Percentiles rank a stretch among this genome's conserved stretches.
phyloP scores from a whole-genome alignment of 2,329 filamentous ascomycete species.

The Phoma herbarum region DNA sequence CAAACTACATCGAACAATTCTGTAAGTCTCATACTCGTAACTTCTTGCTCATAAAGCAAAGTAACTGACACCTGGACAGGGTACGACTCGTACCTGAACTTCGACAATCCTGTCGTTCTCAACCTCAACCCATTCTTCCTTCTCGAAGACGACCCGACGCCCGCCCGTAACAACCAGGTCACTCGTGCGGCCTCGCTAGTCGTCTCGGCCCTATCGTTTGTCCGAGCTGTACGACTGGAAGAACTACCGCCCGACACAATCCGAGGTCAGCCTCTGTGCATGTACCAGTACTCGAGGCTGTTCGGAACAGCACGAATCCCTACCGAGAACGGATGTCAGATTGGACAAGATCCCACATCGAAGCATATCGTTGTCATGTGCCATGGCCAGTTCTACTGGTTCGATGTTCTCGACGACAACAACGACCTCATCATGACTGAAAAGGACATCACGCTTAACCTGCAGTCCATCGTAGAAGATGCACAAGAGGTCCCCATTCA shows the following conservation, averaged over 20 bases:
- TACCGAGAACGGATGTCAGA: conserved; percentile 93
- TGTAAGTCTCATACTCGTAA: conserved; percentile 67
- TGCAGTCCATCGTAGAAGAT: conserved; percentile 92
- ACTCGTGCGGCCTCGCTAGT: conserved; percentile 92
- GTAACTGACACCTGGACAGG: conserved; percentile 60
- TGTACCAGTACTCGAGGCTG: conserved; percentile 96
- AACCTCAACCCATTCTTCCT: conserved; percentile 99
- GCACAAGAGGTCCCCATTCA: conserved; percentile 89
- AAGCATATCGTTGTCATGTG: conserved; percentile 94
- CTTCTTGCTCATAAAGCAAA: not conserved
- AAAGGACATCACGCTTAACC: conserved; percentile 88
- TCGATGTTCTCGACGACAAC: conserved; percentile 94
- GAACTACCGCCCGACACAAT: conserved; percentile 90
- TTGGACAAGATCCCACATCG: conserved; percentile 91
- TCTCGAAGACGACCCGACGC: conserved; percentile 95
- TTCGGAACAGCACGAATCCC: conserved; percentile 96
- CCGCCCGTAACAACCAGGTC: conserved; percentile 94
- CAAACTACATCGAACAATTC: conserved; percentile 98
- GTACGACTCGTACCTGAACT: conserved; percentile 99
- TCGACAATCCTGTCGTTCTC: conserved; percentile 94
- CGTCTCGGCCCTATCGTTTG: conserved; percentile 88
- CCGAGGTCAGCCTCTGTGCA: conserved; percentile 85
- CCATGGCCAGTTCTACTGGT: conserved; percentile 98
- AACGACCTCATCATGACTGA: conserved; percentile 97
- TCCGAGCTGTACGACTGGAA: conserved; percentile 89